Evolutionary conservation across 306 rosid genomes (phyloP).

Genomic region (Cicer chorassanicum): DNA sequence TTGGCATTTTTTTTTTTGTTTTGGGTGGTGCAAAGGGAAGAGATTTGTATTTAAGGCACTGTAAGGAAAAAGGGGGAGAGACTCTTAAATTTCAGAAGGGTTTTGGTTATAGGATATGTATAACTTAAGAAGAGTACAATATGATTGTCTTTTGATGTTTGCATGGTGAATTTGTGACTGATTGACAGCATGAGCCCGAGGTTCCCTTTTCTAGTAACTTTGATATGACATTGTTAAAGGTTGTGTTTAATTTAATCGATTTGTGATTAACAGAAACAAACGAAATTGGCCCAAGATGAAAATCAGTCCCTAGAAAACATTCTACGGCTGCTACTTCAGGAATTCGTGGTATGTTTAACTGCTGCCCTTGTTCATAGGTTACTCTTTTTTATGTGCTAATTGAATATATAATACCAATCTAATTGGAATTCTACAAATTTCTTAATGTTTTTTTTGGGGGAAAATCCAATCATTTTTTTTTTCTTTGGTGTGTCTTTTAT

Average conservation of each 20-base stretch:
- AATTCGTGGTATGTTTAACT: constrained; percentile 76
- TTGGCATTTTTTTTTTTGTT: constrained; percentile 1
- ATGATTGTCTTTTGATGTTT: constrained; percentile 28
- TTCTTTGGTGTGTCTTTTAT: neutral
- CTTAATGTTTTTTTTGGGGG: neutral
- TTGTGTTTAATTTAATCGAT: constrained; percentile 11
- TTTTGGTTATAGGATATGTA: neutral
- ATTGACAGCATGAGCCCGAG: neutral
- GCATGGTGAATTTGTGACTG: neutral
- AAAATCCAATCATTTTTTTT: neutral
- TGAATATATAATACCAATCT: constrained; percentile 3
- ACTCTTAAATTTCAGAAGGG: constrained; percentile 15
- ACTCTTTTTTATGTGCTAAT: constrained; percentile 14
- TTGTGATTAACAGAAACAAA: constrained; percentile 71
- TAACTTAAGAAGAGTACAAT: neutral
- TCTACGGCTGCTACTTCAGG: constrained; percentile 86
- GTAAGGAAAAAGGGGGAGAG: neutral
- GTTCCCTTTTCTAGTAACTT: constrained; percentile 35
- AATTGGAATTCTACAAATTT: neutral
- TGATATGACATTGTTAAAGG: constrained; percentile 26
- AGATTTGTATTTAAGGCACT: constrained; percentile 11
- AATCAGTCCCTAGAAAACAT: constrained; percentile 88
- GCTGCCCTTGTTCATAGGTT: constrained; percentile 36
- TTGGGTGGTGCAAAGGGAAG: constrained; percentile 10
- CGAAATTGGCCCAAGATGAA: constrained; percentile 97